Base-by-base conservation (phyloP, 2,329 filamentous ascomycete genomes). In the Paecilomyces sp. region DNA sequence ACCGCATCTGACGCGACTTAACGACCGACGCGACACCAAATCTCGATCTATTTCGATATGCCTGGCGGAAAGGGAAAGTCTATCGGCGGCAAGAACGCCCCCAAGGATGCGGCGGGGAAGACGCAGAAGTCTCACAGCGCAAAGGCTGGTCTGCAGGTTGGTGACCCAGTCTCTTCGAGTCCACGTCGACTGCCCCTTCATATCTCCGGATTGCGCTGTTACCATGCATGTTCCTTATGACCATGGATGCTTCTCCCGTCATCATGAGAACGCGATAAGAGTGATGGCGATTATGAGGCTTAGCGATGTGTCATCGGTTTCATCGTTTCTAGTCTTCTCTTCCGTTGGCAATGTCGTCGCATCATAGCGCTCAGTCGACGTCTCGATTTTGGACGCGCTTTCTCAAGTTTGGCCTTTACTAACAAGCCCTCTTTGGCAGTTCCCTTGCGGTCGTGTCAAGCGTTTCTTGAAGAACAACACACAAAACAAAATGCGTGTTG, bases 361-460 rank as follows among this genome's bases (percentile, higher is more conserved):
- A 3, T 22, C 22, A 25, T 54, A 22, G n/a, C 9, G 41, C 41
- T 47, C n/a, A 47, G 15, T 47, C 41, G 2, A 30, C 12, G 15
- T 41, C 31, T 56, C 34, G 11, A 24, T 50, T 53, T 22, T 54
- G 33, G 51, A 6, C 1, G 24, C 7, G 8, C 30, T 57, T 57
- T 57, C 25, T 11, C 22, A 12, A 36, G n/a, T 50, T 7, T 8
- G 13, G 11, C 33, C 34, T 30, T 60, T 54, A 59, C 75, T 77
- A 33, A 55, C 28, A 33, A 3, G 15, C 15, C 4, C 6, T 36
- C 5, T 57, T 28, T n/a, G 31, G 61, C 75, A 99, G 94, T 99
- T 99, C 78, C 94, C 94, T 63, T 99, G 94, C 77, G 94, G 94
- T 80, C 94, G 94, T 88, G 94, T 99, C 80, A 99, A 99, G 89